Evolutionary conservation across 2,329 filamentous ascomycete species (phyloP).

Genomic region (Zymoseptoria pseudotritici): DNA sequence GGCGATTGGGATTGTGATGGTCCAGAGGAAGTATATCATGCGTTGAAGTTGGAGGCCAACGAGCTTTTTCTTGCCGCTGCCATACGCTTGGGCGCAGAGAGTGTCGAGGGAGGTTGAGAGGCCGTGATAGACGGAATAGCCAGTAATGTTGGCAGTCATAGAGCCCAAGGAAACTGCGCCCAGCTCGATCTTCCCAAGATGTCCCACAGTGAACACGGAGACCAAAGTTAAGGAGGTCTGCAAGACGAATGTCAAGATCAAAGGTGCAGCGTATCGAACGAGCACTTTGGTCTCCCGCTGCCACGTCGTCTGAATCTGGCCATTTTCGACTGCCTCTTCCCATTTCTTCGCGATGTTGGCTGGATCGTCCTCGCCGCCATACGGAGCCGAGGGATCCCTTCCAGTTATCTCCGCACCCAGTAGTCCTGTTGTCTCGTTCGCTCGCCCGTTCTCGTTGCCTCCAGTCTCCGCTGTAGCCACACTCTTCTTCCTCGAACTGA

Average conservation of each 20-base stretch:
- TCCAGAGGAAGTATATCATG: conserved; percentile 71
- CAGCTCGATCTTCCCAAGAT: conserved; percentile 42
- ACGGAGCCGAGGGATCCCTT: conserved; percentile 26
- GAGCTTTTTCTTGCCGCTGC: conserved; percentile 79
- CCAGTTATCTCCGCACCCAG: conserved; percentile 33
- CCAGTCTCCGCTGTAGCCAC: conserved; percentile 20
- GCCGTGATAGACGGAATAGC: conserved; percentile 47
- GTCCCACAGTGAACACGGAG: conserved; percentile 43
- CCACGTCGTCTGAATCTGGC: conserved; percentile 84
- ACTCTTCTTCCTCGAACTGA: conserved; percentile 26
- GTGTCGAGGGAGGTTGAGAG: conserved; percentile 87
- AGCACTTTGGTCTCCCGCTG: conserved; percentile 80
- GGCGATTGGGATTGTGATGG: conserved; percentile 64
- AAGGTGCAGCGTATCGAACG: conserved; percentile 35
- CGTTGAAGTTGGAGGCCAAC: conserved; percentile 78
- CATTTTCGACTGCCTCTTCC: conserved; percentile 75
- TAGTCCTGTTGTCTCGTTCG: conserved; percentile 42
- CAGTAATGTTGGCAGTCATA: conserved; percentile 45
- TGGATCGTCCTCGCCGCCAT: conserved; percentile 43
- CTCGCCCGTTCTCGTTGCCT: conserved; percentile 9
- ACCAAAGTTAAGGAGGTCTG: conserved; percentile 43
- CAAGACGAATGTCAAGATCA: conserved; percentile 43
- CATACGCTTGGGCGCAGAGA: conserved; percentile 87
- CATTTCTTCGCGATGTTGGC: conserved; percentile 65
- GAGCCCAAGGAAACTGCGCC: conserved; percentile 41